Conservation (phyloP, 2,329 filamentous ascomycete species). For the Diplodia scrobiculata region DNA sequence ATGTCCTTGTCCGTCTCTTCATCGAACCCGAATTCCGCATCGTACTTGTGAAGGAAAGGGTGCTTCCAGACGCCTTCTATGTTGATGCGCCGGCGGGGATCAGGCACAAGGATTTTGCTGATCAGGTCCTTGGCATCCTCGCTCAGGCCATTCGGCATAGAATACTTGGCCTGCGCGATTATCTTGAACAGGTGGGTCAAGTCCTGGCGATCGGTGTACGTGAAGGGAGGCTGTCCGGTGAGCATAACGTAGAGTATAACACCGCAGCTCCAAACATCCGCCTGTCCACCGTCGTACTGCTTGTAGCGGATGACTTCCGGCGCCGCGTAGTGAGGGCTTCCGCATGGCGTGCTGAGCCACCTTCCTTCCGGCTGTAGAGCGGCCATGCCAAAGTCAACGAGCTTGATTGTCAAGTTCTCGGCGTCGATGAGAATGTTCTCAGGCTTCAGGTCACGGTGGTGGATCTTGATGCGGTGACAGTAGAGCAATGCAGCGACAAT, state of each 20-base stretch:
- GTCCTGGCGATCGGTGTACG: conserved; percentile 54
- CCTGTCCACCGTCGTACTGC: conserved; percentile 79
- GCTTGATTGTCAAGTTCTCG: conserved; percentile 73
- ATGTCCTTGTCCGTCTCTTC: conserved; percentile 55
- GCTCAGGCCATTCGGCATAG: conserved; percentile 57
- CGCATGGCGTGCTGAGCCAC: conserved; percentile 84
- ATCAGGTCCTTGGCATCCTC: conserved; percentile 76
- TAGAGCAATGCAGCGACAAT: conserved; percentile 90
- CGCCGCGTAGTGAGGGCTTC: conserved; percentile 94
- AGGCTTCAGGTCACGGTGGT: conserved; percentile 92
- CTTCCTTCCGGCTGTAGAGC: conserved; percentile 80
- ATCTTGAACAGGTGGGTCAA: conserved; percentile 64
- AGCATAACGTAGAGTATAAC: conserved; percentile 82
- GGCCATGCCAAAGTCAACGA: conserved; percentile 98
- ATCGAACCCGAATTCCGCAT: conserved; percentile 67
- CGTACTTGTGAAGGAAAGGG: conserved; percentile 81
- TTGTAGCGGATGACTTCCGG: conserved; percentile 81
- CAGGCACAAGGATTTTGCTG: conserved; percentile 72
- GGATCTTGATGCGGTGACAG: conserved; percentile 92
- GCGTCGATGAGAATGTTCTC: conserved; percentile 90
- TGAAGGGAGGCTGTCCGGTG: conserved; percentile 79
- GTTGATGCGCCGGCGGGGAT: conserved; percentile 76
- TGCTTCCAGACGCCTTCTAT: conserved; percentile 84
- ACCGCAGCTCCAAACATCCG: conserved; percentile 88
- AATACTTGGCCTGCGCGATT: conserved; percentile 54